These are phyloP conservation scores for Rhodotorula paludigena DNA, from an alignment of 768 basidiomycete species.

Conservation along the genomic window DNA sequence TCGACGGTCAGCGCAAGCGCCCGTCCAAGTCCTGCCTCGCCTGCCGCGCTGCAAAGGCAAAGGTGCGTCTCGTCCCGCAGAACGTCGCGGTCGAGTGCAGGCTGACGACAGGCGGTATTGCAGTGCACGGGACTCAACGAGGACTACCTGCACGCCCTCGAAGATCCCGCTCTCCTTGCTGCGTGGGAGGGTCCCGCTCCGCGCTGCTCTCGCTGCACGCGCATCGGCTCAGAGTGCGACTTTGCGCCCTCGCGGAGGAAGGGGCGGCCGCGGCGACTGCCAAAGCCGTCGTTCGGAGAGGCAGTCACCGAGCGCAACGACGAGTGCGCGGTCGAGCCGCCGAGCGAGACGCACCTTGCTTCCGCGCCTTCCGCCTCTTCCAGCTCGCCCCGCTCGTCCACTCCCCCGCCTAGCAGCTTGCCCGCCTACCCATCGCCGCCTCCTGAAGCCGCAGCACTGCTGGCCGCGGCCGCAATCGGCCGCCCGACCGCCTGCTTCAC, in stretches of 20 bases:
- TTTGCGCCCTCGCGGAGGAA: slow-evolving; percentile 1
- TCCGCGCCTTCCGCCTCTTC: no score
- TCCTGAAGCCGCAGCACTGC: not conserved
- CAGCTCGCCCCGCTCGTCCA: no score
- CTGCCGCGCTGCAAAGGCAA: slow-evolving; percentile 15
- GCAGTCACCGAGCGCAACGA: no score
- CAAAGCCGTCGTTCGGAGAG: no score
- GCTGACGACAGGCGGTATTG: no score
- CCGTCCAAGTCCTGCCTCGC: slow-evolving; percentile 18
- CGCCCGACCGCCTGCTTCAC: no score
- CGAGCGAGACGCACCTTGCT: no score
- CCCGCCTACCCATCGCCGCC: no score
- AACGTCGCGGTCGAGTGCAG: no score
- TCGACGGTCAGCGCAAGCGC: slow-evolving; percentile 10
- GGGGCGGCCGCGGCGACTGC: not conserved
- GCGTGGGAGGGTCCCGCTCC: not conserved
- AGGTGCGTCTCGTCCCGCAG: not conserved
- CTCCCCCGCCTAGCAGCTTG: no score
- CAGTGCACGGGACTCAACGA: slow-evolving; percentile 14
- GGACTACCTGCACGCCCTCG: slow-evolving; percentile 10
- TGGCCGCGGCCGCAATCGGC: no score
- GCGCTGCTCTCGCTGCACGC: slow-evolving; percentile 4
- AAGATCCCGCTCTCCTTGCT: not conserved
- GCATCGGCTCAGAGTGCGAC: not conserved
- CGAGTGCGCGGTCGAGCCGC: not conserved